phyloP scores from a whole-genome alignment of 352 stramenopile species.

The Pythium scleroteichum region DNA sequence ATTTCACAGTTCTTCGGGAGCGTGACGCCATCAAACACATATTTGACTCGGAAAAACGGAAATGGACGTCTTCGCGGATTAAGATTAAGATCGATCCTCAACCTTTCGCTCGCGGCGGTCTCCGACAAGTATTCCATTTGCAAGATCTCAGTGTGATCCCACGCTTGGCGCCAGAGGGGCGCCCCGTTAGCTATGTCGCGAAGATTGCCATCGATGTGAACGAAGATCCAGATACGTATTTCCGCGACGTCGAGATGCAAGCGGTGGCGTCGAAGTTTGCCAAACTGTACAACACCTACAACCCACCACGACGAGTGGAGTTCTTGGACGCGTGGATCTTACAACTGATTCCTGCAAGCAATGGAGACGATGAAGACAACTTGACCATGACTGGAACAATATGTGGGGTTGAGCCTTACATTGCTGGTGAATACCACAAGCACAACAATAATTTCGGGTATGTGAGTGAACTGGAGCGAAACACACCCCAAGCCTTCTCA shows the following conservation, averaged over 20 bases:
- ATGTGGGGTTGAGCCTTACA: constrained; percentile 78
- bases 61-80: constrained; percentile 73
- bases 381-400: constrained; percentile 67
- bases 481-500: constrained; percentile 88
- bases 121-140: constrained; percentile 72
- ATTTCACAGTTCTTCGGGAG: constrained; percentile 59
- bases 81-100: constrained; percentile 74
- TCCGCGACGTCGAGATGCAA: constrained; percentile 87
- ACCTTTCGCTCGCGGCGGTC: constrained; percentile 58
- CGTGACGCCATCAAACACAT: constrained; percentile 79
- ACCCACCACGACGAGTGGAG: constrained; percentile 71
- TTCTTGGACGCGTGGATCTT: constrained; percentile 79
- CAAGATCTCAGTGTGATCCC: constrained; percentile 57
- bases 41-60: constrained; percentile 70
- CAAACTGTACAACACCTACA: constrained; percentile 81
- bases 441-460: constrained; percentile 87
- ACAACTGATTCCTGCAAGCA: constrained; percentile 50
- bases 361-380: constrained; percentile 37
- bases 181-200: constrained; percentile 53
- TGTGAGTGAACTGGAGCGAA: constrained; percentile 76
- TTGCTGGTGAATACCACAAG: constrained; percentile 80
- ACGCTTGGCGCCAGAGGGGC: constrained; percentile 13
- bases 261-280: constrained; percentile 79
- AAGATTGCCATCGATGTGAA: constrained; percentile 82
- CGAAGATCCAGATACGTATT: constrained; percentile 83